phyloP scores from a whole-genome alignment of 2,329 filamentous ascomycete genomes.

The Pestalotiopsis sp. region DNA sequence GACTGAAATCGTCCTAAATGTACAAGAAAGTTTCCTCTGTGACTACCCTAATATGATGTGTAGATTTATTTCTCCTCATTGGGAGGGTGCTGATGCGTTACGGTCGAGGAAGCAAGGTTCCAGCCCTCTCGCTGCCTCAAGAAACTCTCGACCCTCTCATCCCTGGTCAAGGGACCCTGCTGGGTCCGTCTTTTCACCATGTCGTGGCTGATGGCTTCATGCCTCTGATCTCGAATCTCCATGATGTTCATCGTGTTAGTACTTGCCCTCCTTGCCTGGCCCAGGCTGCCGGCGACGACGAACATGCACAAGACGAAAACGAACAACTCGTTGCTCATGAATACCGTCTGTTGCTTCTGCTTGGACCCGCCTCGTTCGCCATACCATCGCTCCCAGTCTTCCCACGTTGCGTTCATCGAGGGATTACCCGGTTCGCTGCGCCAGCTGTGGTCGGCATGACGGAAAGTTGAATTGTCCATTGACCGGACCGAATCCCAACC shows the following conservation, averaged over 20 bases:
- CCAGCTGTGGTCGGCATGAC: constrained; percentile 48
- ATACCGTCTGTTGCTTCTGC: constrained; percentile 54
- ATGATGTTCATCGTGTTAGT: constrained; percentile 62
- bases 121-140: constrained; percentile 66
- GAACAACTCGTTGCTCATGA: constrained; percentile 80
- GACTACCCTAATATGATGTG: background rate
- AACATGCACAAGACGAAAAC: constrained; percentile 69
- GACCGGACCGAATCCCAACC: constrained; percentile 73
- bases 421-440: constrained; percentile 47
- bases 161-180: constrained; percentile 51
- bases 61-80: background rate
- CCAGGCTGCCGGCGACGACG: constrained; percentile 67
- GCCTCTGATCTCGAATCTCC: constrained; percentile 65
- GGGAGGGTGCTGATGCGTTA: background rate
- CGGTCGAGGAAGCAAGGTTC: constrained; percentile 17
- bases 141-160: constrained; percentile 76
- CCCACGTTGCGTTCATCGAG: constrained; percentile 86
- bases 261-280: constrained; percentile 71
- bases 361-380: constrained; percentile 48
- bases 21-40: background rate
- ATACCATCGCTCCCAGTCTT: constrained; percentile 91
- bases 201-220: constrained; percentile 64
- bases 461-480: constrained; percentile 33
- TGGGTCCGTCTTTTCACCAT: constrained; percentile 54
- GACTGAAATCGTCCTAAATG: background rate